Evolutionary conservation across 2,329 filamentous ascomycete genomes (phyloP).

Genomic region (Scedosporium apiospermum): DNA sequence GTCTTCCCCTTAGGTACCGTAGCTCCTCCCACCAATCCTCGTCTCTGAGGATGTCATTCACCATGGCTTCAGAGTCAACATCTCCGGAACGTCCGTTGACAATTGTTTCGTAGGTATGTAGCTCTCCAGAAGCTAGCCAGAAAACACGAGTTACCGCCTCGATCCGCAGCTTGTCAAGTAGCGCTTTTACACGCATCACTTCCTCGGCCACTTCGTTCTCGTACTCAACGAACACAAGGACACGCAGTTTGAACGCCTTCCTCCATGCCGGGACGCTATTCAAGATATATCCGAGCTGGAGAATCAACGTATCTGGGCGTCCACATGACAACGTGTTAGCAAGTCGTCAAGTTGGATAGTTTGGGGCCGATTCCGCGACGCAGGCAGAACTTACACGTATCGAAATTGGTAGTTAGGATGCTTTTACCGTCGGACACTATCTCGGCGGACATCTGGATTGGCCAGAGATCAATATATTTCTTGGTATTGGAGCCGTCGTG

Average conservation of each 20-base stretch:
- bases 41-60: slow-evolving; percentile 57
- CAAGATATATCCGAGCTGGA: slow-evolving; percentile 78
- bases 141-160: slow-evolving; percentile 72
- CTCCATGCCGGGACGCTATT: slow-evolving; percentile 76
- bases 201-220: slow-evolving; percentile 78
- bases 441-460: slow-evolving; percentile 87
- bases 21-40: slow-evolving; percentile 81
- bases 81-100: slow-evolving; percentile 55
- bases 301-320: slow-evolving; percentile 57
- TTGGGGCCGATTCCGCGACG: neutral
- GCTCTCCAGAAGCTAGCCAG: slow-evolving; percentile 64
- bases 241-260: slow-evolving; percentile 59
- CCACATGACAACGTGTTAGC: slow-evolving; percentile 10
- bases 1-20: slow-evolving; percentile 40
- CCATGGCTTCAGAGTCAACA: slow-evolving; percentile 43
- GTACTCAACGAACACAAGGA: slow-evolving; percentile 84
- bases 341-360: neutral
- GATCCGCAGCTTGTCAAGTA: slow-evolving; percentile 74
- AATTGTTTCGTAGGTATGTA: slow-evolving; percentile 68
- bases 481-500: slow-evolving; percentile 50
- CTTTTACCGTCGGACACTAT: slow-evolving; percentile 57
- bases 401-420: slow-evolving; percentile 78
- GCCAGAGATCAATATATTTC: slow-evolving; percentile 81
- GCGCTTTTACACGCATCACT: slow-evolving; percentile 56
- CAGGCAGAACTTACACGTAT: slow-evolving; percentile 56